These are phyloP conservation scores for Cyclanthera cordifolia DNA, from an alignment of 306 rosid species.

Conservation along the genomic window DNA sequence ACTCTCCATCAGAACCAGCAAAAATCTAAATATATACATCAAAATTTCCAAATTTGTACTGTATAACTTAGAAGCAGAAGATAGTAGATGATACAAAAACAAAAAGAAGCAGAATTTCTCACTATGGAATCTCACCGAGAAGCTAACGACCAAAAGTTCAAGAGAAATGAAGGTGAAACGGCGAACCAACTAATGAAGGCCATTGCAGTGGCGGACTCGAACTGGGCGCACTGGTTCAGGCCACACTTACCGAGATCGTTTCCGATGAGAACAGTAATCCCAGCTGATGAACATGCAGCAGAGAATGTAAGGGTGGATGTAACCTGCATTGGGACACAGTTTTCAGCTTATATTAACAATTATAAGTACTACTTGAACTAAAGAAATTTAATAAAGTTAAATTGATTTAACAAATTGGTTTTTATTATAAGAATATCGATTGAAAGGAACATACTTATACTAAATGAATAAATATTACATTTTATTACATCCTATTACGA, in stretches of 20 bases:
- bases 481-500: not conserved
- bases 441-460: not conserved
- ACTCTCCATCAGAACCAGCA: no score
- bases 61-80: no score
- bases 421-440: not conserved
- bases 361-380: not conserved
- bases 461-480: not conserved
- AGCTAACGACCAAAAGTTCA: slow-evolving; percentile 37
- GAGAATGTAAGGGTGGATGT: slow-evolving; percentile 35
- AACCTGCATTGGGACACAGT: slow-evolving; percentile 16
- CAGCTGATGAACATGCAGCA: slow-evolving; percentile 37
- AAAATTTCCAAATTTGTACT: no score
- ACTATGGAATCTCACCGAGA: slow-evolving; percentile 19
- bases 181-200: slow-evolving; percentile 37
- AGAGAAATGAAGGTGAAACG: slow-evolving; percentile 31
- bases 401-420: not conserved
- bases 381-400: not conserved
- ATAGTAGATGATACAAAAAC: no score
- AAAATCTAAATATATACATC: no score
- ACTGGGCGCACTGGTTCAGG: slow-evolving; percentile 22
- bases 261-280: slow-evolving; percentile 31
- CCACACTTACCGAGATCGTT: slow-evolving; percentile 26
- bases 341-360: not conserved
- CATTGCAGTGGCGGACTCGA: slow-evolving; percentile 37
- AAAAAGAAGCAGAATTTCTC: not conserved